Percentiles rank a stretch among this genome's conserved stretches.
Conservation (phyloP, 2,329 filamentous ascomycete genomes). For the Ophiostoma sp. region DNA sequence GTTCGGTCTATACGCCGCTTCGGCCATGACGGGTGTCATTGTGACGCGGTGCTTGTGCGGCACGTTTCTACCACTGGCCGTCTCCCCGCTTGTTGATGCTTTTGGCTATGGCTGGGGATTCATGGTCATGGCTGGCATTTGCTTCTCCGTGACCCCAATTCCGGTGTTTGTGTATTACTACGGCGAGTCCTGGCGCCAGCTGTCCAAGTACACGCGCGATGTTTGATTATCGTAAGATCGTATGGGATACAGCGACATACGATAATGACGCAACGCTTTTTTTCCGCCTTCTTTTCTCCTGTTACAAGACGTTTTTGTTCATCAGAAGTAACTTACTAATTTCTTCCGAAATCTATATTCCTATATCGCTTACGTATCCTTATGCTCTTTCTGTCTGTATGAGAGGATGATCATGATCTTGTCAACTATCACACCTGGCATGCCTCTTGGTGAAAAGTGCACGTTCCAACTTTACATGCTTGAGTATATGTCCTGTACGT, state of each 20-base stretch:
- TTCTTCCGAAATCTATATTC: no score
- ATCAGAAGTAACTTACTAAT: no score
- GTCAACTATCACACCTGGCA: no score
- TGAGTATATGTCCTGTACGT: no score
- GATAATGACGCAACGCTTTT: background rate
- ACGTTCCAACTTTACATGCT: no score
- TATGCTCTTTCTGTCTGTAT: no score
- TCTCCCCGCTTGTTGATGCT: conserved; percentile 42
- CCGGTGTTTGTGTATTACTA: conserved; percentile 47
- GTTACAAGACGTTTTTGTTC: no score
- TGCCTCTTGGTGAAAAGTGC: no score
- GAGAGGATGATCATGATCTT: no score
- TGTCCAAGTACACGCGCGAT: conserved; percentile 45
- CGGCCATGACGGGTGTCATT: conserved; percentile 52
- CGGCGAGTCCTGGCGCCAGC: conserved; percentile 47
- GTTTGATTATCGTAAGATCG: background rate
- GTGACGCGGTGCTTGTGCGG: conserved; percentile 51
- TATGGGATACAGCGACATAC: background rate
- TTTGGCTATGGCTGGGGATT: conserved; percentile 51
- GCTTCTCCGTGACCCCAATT: conserved; percentile 44
- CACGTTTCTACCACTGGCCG: conserved; percentile 51
- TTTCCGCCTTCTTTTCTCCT: no score
- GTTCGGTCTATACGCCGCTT: conserved; percentile 51
- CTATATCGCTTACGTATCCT: no score
- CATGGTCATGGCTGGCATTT: conserved; percentile 40